These are phyloP conservation scores for Stramenopiles sp. DNA, from an alignment of 352 stramenopile species.

Conservation along the genomic window DNA sequence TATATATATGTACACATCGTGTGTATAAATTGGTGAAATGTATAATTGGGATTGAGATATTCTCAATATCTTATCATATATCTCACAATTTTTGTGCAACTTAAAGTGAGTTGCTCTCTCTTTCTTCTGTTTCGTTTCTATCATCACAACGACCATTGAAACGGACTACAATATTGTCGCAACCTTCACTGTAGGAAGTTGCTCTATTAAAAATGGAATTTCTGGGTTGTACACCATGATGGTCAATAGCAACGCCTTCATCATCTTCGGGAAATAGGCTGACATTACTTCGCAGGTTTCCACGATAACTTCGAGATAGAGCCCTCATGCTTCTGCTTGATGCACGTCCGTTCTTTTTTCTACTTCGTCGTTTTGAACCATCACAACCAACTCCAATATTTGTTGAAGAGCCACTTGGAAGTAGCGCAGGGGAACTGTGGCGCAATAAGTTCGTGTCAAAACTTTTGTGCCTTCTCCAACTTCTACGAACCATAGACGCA, in stretches of 20 bases:
- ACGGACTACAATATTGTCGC: neutral
- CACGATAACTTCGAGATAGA: too few relatives aligned
- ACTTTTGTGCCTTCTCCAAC: neutral
- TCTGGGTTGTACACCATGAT: too few relatives aligned
- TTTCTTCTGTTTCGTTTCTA: too few relatives aligned
- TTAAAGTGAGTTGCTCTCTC: too few relatives aligned
- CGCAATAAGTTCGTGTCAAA: neutral
- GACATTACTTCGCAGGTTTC: neutral
- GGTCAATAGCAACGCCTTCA: too few relatives aligned
- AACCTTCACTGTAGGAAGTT: neutral
- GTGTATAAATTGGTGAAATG: too few relatives aligned
- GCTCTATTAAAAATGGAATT: neutral
- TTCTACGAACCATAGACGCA: neutral
- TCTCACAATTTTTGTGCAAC: too few relatives aligned
- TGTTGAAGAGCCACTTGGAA: neutral
- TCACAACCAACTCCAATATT: neutral
- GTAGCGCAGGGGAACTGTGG: neutral
- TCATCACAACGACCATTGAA: too few relatives aligned
- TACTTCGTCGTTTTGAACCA: neutral
- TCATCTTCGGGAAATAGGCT: neutral
- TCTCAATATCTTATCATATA: too few relatives aligned
- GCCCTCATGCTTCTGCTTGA: too few relatives aligned
- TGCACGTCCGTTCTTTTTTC: neutral
- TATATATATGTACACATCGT: too few relatives aligned
- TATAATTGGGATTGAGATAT: too few relatives aligned